A percentile compares a stretch with the other conserved stretches of the same genome.
These are phyloP conservation scores for Conoideocrella luteorostrata DNA, from an alignment of 2,329 filamentous ascomycete genomes.

Conservation along the genomic window DNA sequence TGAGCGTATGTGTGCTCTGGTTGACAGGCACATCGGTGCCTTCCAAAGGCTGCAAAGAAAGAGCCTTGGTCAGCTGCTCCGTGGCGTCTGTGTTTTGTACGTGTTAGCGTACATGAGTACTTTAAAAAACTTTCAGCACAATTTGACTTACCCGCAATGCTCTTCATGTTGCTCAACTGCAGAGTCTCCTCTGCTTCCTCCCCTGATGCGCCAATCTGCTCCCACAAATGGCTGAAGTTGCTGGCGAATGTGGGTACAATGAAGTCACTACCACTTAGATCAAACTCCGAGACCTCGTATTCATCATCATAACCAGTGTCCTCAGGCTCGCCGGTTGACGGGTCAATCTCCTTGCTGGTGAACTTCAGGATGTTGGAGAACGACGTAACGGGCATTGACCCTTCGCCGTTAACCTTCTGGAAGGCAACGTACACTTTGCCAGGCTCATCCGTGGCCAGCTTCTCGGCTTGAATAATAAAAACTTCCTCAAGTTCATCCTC, in stretches of 20 bases:
- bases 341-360: constrained; percentile 96
- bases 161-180: constrained; percentile 81
- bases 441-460: constrained; percentile 75
- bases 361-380: constrained; percentile 96
- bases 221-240: constrained; percentile 94
- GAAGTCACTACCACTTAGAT: constrained; percentile 87
- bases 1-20: constrained; percentile 86
- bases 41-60: constrained; percentile 89
- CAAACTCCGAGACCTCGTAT: constrained; percentile 92
- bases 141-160: constrained; percentile 69
- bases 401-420: constrained; percentile 71
- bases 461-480: constrained; percentile 85
- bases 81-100: constrained; percentile 65
- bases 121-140: neutral
- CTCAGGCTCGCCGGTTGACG: constrained; percentile 86
- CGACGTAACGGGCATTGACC: constrained; percentile 67
- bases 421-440: constrained; percentile 95
- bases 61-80: constrained; percentile 76
- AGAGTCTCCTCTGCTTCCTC: constrained; percentile 89
- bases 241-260: constrained; percentile 88
- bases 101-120: constrained; percentile 16
- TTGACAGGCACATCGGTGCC: constrained; percentile 87
- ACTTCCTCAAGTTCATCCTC: constrained; percentile 84
- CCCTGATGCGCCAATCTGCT: constrained; percentile 80
- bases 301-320: constrained; percentile 93